Conservation (phyloP, 371 early-diverging fungal genomes). For the Mucor mucedo region DNA sequence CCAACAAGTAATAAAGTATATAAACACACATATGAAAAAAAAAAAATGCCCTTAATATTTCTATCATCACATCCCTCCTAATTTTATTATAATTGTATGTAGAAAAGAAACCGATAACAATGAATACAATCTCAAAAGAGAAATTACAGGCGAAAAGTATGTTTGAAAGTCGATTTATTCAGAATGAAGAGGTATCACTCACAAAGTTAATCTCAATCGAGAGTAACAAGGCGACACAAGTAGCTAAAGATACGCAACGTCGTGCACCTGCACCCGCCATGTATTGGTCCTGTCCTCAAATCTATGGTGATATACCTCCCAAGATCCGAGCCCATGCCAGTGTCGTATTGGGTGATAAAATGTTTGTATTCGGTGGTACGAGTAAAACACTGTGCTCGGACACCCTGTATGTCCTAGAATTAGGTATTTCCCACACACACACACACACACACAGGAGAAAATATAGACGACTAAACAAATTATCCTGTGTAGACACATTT, state of each 20-base stretch:
- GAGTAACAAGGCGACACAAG: background rate
- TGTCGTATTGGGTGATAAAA: conserved; percentile 71
- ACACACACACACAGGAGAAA: background rate
- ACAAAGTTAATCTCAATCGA: background rate
- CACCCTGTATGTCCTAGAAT: conserved; percentile 79
- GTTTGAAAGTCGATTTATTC: conserved; percentile 19
- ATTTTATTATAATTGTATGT: background rate
- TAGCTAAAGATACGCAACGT: too few species aligned
- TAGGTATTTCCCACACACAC: conserved; percentile 50
- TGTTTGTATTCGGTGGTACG: conserved; percentile 89
- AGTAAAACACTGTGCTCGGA: conserved; percentile 73
- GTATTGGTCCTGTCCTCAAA: conserved; percentile 78
- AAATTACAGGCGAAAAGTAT: conserved; percentile 17
- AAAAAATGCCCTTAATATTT: too few species aligned
- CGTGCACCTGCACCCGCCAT: conserved; percentile 73
- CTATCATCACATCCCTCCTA: background rate
- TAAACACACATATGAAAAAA: background rate
- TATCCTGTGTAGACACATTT: conserved; percentile 66
- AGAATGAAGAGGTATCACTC: conserved; percentile 5
- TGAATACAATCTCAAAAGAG: background rate
- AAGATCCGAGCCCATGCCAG: conserved; percentile 81
- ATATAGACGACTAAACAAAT: background rate
- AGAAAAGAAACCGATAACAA: background rate
- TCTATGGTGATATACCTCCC: conserved; percentile 69
- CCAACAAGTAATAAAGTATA: conserved; percentile 24